These are phyloP conservation scores for Jamesozyma gamospora DNA, from an alignment of 805 yeast species.

Conservation along the genomic window DNA sequence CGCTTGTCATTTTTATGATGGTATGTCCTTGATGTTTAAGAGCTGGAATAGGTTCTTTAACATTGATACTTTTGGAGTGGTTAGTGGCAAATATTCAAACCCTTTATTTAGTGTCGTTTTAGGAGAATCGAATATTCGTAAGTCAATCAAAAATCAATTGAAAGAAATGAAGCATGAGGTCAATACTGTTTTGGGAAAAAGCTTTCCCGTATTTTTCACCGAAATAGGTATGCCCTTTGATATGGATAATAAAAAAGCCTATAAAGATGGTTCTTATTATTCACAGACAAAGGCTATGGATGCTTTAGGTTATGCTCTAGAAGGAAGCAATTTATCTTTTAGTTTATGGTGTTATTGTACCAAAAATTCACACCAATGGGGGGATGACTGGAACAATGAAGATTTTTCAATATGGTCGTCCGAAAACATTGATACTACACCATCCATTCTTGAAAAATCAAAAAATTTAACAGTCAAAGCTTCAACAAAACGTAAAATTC, in stretches of 20 bases:
- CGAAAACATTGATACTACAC: conserved; percentile 35
- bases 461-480: background rate
- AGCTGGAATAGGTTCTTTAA: conserved; percentile 77
- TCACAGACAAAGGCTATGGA: conserved; percentile 79
- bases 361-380: conserved; percentile 68
- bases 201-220: conserved; percentile 68
- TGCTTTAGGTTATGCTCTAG: conserved; percentile 71
- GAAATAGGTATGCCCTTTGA: conserved; percentile 98
- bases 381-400: conserved; percentile 90
- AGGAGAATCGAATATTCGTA: conserved; percentile 73
- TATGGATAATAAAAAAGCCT: conserved; percentile 76
- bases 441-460: background rate
- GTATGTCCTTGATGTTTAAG: conserved; percentile 84
- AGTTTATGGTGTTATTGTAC: conserved; percentile 82
- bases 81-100: conserved; percentile 63
- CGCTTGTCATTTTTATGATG: conserved; percentile 91
- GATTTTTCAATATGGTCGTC: conserved; percentile 82
- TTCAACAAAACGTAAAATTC: background rate
- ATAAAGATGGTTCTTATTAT: conserved; percentile 50
- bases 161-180: conserved; percentile 59
- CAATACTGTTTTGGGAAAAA: conserved; percentile 44
- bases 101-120: conserved; percentile 69
- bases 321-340: conserved; percentile 58
- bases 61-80: conserved; percentile 81
- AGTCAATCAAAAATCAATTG: conserved; percentile 60